Evolutionary conservation across 441 rosid genomes (phyloP), one percentile per base, ranked within the genome.

Genomic region (Populus trichocarpa): DNA sequence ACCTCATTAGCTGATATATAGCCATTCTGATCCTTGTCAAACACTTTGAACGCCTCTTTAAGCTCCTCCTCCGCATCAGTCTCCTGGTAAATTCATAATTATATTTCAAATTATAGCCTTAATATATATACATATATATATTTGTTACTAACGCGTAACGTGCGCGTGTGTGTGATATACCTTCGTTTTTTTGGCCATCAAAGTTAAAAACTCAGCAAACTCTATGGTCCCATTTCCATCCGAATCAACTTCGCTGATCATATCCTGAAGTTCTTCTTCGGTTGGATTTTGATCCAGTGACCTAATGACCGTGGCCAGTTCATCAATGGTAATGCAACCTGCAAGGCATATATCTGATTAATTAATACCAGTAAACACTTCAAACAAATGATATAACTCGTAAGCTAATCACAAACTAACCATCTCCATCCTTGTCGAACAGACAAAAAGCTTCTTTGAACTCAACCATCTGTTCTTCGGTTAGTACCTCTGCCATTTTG

Each of bases 341-440:
- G 53, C 32, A 74, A 53, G 12, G 12, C 26, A 13, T 30, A 30
- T 30, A 30, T 30, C 32, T 30, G 32, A 30, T 30, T 30, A 30
- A 30, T 30, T 4, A 30, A 30, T 30, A 30, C 32, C 32, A 30
- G 32, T 30, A 30, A 30, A 30, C 32, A 30, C 32, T 30, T 30
- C 32, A 30, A 30, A 30, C 32, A 30, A 30, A 30, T 30, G 32
- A 3, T 30, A 30, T 30, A 30, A 30, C 32, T 30, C 32, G 32
- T 30, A 30, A 3, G 32, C 32, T 30, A 30, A 30, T 30, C 2
- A 57, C n/a, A 67, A n/a, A 75, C 83, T 68, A 20, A 87, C 98
- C 99, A 86, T 95, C 92, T 12, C 93, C 96, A 84, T 93, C 93
- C 82, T 92, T 89, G 83, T 90, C 98, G 71, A 91, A 89, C 30